Evolutionary conservation across 176 grass and related monocot genomes (phyloP).

Genomic region (Tuctoria greenei): DNA sequence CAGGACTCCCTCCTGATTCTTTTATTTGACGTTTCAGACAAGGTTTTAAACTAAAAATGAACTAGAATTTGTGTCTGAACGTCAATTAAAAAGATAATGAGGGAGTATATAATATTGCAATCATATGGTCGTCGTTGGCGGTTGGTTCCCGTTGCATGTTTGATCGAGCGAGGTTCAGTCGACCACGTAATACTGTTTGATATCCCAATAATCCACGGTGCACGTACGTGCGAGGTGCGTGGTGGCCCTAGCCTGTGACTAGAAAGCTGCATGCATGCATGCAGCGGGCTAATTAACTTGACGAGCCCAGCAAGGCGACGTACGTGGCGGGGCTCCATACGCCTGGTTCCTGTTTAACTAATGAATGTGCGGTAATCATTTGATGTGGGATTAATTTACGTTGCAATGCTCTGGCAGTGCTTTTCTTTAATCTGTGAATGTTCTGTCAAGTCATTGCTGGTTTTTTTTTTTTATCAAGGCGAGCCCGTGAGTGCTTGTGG

Average conservation of each 20-base stretch:
- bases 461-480: neutral
- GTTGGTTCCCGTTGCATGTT: neutral
- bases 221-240: constrained; percentile 51
- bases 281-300: no score
- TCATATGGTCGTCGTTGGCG: constrained; percentile 17
- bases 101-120: neutral
- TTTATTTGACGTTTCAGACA: no score
- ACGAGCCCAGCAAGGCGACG: neutral
- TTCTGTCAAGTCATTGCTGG: neutral
- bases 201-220: constrained; percentile 15
- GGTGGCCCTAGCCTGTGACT: constrained; percentile 4
- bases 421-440: neutral
- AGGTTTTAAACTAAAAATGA: no score
- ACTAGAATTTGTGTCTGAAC: no score
- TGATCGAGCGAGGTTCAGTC: neutral
- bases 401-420: constrained; percentile 3
- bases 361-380: neutral
- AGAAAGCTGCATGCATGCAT: neutral
- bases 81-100: no score
- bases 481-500: constrained; percentile 45
- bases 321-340: constrained; percentile 5
- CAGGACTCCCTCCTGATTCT: no score
- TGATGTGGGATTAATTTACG: constrained; percentile 13
- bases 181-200: neutral
- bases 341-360: neutral